Conservation (phyloP, 139 green algal genomes). For the Chlorella ohadii region DNA sequence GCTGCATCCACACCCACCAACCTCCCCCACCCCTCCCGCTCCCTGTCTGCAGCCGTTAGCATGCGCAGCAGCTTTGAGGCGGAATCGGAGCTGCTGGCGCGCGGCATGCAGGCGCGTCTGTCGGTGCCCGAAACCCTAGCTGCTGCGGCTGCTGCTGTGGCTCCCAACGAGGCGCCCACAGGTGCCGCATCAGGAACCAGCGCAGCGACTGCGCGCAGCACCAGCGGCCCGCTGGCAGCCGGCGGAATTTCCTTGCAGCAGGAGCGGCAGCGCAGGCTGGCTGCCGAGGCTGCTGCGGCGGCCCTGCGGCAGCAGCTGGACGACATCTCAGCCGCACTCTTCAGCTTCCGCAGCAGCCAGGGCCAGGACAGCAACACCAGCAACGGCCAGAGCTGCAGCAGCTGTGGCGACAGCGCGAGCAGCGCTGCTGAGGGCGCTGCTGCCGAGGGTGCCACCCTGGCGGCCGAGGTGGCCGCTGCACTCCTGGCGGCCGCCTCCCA, state of each 20-base stretch:
- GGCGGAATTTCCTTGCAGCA: background rate
- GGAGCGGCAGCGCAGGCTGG: constrained; percentile 11
- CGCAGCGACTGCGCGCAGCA: background rate
- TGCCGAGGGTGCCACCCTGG: background rate
- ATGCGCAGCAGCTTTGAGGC: constrained; percentile 6
- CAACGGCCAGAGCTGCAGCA: background rate
- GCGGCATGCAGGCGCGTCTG: background rate
- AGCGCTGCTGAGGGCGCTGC: too few species aligned
- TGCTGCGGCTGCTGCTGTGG: background rate
- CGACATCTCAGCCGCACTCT: background rate
- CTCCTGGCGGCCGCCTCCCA: background rate
- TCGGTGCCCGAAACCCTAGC: background rate
- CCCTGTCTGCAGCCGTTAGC: constrained; percentile 4
- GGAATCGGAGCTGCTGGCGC: background rate
- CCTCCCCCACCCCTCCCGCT: background rate
- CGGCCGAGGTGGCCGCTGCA: background rate
- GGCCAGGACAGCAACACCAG: background rate
- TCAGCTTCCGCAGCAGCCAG: constrained; percentile 1
- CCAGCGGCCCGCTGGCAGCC: background rate
- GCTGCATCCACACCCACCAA: too few species aligned
- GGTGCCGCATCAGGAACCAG: background rate
- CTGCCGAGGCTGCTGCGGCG: background rate
- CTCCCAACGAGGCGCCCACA: too few species aligned
- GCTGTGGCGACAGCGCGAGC: background rate
- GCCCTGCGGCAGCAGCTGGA: constrained; percentile 7